phyloP scores from a whole-genome alignment of 1,284 basidiomycete genomes.

The Athelia psychrophila region DNA sequence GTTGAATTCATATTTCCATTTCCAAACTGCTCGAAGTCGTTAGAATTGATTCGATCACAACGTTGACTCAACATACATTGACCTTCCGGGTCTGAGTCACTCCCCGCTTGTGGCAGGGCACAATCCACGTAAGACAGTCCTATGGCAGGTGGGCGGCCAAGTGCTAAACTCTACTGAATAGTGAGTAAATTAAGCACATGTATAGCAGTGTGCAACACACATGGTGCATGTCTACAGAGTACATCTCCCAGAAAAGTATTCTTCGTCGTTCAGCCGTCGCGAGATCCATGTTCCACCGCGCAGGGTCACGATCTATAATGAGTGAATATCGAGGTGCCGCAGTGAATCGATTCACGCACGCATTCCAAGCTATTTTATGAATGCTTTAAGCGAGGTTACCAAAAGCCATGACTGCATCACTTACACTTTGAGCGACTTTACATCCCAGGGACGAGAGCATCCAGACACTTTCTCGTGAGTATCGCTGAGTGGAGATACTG shows the following conservation, averaged over 20 bases:
- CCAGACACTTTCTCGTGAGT: conserved; percentile 54
- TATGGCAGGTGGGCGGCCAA: conserved; percentile 55
- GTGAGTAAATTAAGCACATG: neutral
- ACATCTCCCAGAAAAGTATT: conserved; percentile 57
- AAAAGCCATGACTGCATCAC: conserved; percentile 15
- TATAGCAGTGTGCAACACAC: conserved; percentile 24
- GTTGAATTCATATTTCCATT: conserved; percentile 26
- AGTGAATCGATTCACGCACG: neutral
- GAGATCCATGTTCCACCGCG: conserved; percentile 51
- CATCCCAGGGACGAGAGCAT: conserved; percentile 44
- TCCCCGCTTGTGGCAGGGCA: conserved; percentile 33
- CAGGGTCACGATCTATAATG: conserved; percentile 53
- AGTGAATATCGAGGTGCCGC: conserved; percentile 4
- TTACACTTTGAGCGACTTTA: conserved; percentile 57
- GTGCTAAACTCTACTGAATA: conserved; percentile 39
- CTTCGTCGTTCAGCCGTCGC: conserved; percentile 54
- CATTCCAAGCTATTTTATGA: neutral
- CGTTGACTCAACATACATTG: neutral
- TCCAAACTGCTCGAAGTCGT: conserved; percentile 19
- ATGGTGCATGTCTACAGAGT: conserved; percentile 45
- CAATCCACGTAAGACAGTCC: conserved; percentile 55
- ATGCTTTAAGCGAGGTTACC: conserved; percentile 19
- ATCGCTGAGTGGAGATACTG: conserved; percentile 46
- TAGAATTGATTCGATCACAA: conserved; percentile 22
- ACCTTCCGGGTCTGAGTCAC: conserved; percentile 46